Percentiles rank a stretch among this genome's conserved stretches.
phyloP scores from a whole-genome alignment of 2,329 filamentous ascomycete genomes.

The Aureobasidium sp. region DNA sequence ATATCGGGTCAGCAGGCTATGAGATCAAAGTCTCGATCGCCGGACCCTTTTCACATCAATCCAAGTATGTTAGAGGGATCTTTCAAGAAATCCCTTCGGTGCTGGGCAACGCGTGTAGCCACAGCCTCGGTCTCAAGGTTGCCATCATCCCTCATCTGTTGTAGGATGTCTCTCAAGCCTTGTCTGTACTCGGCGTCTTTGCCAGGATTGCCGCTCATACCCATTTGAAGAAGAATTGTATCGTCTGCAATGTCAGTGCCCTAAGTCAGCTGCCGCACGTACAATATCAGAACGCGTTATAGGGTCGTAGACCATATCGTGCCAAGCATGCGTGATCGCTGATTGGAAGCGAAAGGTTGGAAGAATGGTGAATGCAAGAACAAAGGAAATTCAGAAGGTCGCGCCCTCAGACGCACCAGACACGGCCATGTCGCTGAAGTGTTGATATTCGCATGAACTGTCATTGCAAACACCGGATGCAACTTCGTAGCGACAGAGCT shows the following conservation, averaged over 20 bases:
- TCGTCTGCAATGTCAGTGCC: conserved; percentile 24
- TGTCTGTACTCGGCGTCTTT: conserved; percentile 43
- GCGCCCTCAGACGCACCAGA: conserved; percentile 56
- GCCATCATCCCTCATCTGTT: conserved; percentile 49
- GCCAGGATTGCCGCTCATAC: conserved; percentile 19
- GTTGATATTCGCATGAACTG: conserved; percentile 63
- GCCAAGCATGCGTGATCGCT: not conserved
- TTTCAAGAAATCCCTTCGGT: conserved; percentile 54
- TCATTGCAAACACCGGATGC: conserved; percentile 66
- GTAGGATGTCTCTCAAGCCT: conserved; percentile 54
- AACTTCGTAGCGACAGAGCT: conserved; percentile 69
- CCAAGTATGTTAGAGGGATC: conserved; percentile 54
- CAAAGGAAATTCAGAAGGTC: conserved; percentile 16
- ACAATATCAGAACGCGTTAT: not conserved
- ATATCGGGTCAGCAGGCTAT: not conserved
- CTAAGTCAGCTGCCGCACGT: conserved; percentile 19
- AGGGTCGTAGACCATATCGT: not conserved
- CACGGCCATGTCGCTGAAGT: conserved; percentile 65
- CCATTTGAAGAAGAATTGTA: conserved; percentile 22
- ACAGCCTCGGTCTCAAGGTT: conserved; percentile 59
- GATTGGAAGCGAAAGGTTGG: not conserved
- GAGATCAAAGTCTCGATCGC: not conserved
- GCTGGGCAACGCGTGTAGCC: conserved; percentile 57
- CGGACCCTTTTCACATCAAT: not conserved
- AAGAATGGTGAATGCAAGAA: not conserved